Conservation (phyloP, 163 green algal species). For the Scenedesmus sp. region DNA sequence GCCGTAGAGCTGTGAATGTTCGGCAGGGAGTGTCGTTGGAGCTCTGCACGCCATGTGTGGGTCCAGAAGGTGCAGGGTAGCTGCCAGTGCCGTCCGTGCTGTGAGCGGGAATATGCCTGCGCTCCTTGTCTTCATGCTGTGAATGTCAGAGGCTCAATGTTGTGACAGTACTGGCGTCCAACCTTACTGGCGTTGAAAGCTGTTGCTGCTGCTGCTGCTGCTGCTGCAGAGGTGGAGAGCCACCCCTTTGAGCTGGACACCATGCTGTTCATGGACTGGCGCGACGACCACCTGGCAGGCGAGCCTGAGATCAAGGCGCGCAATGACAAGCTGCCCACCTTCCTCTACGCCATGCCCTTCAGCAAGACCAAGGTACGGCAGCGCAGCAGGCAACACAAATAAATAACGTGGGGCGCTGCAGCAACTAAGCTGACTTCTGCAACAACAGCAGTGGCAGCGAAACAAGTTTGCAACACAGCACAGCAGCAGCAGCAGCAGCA, state of each 20-base stretch:
- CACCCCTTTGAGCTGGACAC: conserved; percentile 95
- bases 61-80: no score
- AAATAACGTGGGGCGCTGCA: not conserved
- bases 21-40: no score
- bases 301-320: conserved; percentile 72
- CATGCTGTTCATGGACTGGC: conserved; percentile 99
- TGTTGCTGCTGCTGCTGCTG: not conserved
- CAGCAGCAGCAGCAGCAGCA: no score
- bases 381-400: not conserved
- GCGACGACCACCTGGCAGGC: conserved; percentile 87
- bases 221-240: conserved; percentile 84
- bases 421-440: no score
- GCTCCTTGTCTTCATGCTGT: not conserved
- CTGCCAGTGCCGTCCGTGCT: no score
- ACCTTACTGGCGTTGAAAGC: no score
- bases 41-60: no score
- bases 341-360: conserved; percentile 99
- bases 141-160: not conserved
- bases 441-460: no score
- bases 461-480: no score
- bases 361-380: conserved; percentile 68
- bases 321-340: conserved; percentile 92
- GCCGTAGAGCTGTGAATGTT: no score
- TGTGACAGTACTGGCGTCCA: no score
- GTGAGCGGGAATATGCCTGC: not conserved